Conservation (phyloP, 2,329 filamentous ascomycete species). For the Rhynchosporium graminicola region DNA sequence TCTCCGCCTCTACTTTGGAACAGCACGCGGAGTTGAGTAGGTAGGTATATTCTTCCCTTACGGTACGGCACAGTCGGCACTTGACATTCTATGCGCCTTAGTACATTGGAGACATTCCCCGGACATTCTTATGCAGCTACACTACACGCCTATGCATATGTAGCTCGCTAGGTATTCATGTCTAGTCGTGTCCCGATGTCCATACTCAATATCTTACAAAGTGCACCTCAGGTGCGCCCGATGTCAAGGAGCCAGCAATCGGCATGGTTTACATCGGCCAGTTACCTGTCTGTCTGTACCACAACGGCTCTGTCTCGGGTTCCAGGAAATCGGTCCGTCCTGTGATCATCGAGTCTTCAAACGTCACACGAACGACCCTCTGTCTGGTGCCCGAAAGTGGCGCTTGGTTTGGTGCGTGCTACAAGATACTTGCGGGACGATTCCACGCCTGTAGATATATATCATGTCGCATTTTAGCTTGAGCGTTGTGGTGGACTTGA, state of each 20-base stretch:
- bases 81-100: not conserved
- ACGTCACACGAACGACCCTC: not conserved
- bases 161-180: no score
- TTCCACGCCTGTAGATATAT: no score
- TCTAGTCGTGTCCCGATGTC: no score
- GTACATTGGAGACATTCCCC: conserved; percentile 4
- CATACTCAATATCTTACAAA: no score
- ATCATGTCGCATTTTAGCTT: not conserved
- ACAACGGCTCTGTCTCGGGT: not conserved
- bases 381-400: not conserved
- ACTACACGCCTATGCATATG: no score
- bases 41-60: not conserved
- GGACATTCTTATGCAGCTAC: not conserved
- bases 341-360: not conserved
- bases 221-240: not conserved
- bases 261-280: not conserved
- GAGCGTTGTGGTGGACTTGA: no score
- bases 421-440: no score
- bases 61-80: not conserved
- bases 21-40: not conserved
- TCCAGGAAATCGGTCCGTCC: conserved; percentile 13
- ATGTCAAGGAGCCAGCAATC: not conserved
- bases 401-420: not conserved
- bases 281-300: not conserved
- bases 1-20: not conserved